Percentiles rank a stretch among this genome's conserved stretches.
Conservation (phyloP, 208 protist genomes). For the Naegleria lovaniensis region DNA sequence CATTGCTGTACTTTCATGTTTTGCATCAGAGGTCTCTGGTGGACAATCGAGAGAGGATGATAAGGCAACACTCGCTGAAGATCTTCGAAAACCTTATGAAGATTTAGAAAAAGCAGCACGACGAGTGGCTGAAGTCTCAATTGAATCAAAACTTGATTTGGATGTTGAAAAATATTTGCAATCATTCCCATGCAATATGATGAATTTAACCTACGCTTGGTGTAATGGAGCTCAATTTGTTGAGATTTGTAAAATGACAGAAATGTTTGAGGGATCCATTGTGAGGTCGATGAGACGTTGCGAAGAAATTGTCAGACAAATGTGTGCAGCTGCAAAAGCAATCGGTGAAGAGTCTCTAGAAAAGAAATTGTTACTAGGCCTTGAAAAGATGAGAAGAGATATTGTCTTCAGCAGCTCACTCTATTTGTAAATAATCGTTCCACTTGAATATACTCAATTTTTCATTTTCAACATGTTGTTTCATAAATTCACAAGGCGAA, state of each 20-base stretch:
- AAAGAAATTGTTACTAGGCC: slow-evolving; percentile 93
- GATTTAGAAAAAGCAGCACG: slow-evolving; percentile 64
- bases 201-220: slow-evolving; percentile 94
- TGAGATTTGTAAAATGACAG: slow-evolving; percentile 92
- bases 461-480: too few relatives aligned
- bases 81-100: slow-evolving; percentile 58
- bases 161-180: slow-evolving; percentile 78
- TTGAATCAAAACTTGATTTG: slow-evolving; percentile 78
- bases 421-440: slow-evolving; percentile 83
- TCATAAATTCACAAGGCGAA: too few relatives aligned
- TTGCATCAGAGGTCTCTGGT: slow-evolving; percentile 90
- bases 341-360: slow-evolving; percentile 97
- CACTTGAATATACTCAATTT: too few relatives aligned
- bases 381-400: slow-evolving; percentile 92
- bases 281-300: slow-evolving; percentile 93
- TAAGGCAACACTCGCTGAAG: slow-evolving; percentile 44
- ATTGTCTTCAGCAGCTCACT: slow-evolving; percentile 98
- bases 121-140: slow-evolving; percentile 81
- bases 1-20: slow-evolving; percentile 84
- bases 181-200: slow-evolving; percentile 86
- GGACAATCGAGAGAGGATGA: slow-evolving; percentile 59
- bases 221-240: slow-evolving; percentile 91
- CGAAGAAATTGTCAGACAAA: slow-evolving; percentile 96
- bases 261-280: slow-evolving; percentile 96
- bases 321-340: slow-evolving; percentile 90